A percentile compares a stretch with the other conserved stretches of the same genome.
Evolutionary conservation across 2,329 filamentous ascomycete genomes (phyloP).

Genomic region (Diplodia scrobiculata): DNA sequence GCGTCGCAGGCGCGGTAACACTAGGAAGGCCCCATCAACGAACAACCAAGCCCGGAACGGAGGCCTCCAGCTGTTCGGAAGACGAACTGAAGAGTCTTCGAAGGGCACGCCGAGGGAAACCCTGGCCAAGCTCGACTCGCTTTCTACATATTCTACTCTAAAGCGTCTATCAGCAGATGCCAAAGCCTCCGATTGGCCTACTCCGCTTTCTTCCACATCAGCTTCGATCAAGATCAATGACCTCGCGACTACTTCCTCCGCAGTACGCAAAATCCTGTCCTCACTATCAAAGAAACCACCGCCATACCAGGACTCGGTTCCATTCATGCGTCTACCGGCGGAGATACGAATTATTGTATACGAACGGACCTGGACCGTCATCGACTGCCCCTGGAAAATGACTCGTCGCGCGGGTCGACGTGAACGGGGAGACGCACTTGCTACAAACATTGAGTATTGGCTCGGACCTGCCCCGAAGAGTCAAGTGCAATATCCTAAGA

Average conservation of each 20-base stretch:
- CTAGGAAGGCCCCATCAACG: not conserved
- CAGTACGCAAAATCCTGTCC: not conserved
- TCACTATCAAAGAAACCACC: not conserved
- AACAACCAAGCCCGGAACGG: not conserved
- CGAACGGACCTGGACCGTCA: not conserved
- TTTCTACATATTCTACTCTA: not conserved
- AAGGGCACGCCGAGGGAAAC: not conserved
- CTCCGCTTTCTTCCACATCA: not conserved
- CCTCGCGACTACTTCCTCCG: not conserved
- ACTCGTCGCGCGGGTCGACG: not conserved
- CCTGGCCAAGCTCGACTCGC: not conserved
- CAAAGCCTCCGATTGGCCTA: not conserved
- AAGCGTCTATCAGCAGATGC: not conserved
- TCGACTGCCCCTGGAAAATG: not conserved
- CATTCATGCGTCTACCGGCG: constrained; percentile 1
- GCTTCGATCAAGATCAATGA: not conserved
- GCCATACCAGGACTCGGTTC: not conserved
- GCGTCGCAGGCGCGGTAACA: not conserved
- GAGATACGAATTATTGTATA: not conserved
- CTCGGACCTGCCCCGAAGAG: not conserved
- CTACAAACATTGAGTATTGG: not conserved
- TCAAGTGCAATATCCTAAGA: not conserved
- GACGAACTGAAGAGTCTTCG: not conserved
- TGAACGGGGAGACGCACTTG: not conserved
- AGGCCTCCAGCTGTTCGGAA: not conserved